Conservation (phyloP, 2,329 filamentous ascomycete genomes). For the Aureobasidium subglaciale region DNA sequence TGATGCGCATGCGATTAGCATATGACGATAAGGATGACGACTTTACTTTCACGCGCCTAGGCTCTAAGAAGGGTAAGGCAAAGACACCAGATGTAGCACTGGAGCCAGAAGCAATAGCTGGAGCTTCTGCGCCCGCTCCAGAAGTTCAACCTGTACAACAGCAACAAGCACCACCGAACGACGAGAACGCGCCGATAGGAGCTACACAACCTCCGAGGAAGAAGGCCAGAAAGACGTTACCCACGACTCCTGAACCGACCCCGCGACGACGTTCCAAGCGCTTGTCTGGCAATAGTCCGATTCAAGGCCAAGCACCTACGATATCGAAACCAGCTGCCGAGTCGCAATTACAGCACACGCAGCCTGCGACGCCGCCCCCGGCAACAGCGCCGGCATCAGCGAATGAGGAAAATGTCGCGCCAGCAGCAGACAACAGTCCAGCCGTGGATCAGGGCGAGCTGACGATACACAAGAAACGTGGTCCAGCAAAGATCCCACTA, state of each 20-base stretch:
- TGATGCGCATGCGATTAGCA: slow-evolving; percentile 18
- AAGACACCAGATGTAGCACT: slow-evolving; percentile 26
- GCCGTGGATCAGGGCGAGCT: slow-evolving; percentile 3
- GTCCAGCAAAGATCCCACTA: slow-evolving; percentile 62
- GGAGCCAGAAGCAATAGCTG: slow-evolving; percentile 9
- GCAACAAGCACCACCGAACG: slow-evolving; percentile 22
- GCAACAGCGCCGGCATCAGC: slow-evolving; percentile 5
- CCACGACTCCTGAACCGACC: slow-evolving; percentile 28
- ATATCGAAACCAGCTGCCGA: not conserved
- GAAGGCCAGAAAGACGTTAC: slow-evolving; percentile 28
- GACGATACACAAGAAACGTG: slow-evolving; percentile 36
- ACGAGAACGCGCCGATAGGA: slow-evolving; percentile 6
- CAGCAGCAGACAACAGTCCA: not conserved
- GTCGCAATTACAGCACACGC: slow-evolving; percentile 22
- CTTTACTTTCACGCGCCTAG: slow-evolving; percentile 41
- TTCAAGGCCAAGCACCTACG: not conserved
- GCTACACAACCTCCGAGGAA: slow-evolving; percentile 20
- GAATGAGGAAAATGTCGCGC: slow-evolving; percentile 6
- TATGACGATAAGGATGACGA: slow-evolving; percentile 43
- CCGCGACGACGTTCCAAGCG: slow-evolving; percentile 39
- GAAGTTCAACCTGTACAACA: slow-evolving; percentile 13
- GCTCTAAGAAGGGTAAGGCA: slow-evolving; percentile 26
- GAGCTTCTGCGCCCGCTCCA: slow-evolving; percentile 8
- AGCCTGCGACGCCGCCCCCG: slow-evolving; percentile 27
- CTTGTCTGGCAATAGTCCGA: slow-evolving; percentile 36